phyloP scores from a whole-genome alignment of 495 filamentous ascomycete species.

The Tetracladium marchalianum region DNA sequence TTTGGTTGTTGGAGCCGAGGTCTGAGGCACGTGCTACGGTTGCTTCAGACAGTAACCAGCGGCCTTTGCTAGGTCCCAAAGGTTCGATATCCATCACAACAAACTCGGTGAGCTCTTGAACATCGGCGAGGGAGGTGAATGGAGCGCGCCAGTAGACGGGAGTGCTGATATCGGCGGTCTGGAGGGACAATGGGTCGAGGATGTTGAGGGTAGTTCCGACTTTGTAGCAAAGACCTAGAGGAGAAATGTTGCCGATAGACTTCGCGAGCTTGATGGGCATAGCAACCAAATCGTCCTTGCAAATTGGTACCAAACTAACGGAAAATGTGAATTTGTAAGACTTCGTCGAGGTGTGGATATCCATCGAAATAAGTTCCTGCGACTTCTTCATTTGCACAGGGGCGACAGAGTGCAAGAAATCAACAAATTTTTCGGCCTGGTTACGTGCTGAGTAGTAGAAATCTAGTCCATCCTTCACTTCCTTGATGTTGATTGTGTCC shows the following conservation, averaged over 20 bases:
- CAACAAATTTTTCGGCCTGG: constrained; percentile 84
- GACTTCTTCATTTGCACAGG: constrained; percentile 76
- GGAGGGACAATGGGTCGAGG: constrained; percentile 82
- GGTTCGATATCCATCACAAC: constrained; percentile 92
- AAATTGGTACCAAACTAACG: constrained; percentile 78
- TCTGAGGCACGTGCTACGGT: constrained; percentile 83
- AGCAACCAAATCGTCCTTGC: constrained; percentile 92
- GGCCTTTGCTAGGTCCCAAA: constrained; percentile 62
- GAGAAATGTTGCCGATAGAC: constrained; percentile 74
- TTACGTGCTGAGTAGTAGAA: constrained; percentile 88
- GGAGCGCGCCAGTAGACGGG: constrained; percentile 80
- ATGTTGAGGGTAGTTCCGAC: constrained; percentile 85
- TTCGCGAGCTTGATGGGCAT: constrained; percentile 84
- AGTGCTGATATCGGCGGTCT: constrained; percentile 75
- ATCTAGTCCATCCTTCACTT: constrained; percentile 85
- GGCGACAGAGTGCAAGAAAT: constrained; percentile 75
- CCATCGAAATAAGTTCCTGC: constrained; percentile 84
- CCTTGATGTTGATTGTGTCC: constrained; percentile 94
- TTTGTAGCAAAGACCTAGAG: constrained; percentile 73
- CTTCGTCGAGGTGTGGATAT: constrained; percentile 81
- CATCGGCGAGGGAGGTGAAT: constrained; percentile 73
- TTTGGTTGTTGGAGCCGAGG: constrained; percentile 75
- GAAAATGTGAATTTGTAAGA: constrained; percentile 90
- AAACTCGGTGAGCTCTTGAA: constrained; percentile 81
- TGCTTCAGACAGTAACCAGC: constrained; percentile 73